Evolutionary conservation across 345 rosid species (phyloP).

Genomic region (Euphorbia peplus): DNA sequence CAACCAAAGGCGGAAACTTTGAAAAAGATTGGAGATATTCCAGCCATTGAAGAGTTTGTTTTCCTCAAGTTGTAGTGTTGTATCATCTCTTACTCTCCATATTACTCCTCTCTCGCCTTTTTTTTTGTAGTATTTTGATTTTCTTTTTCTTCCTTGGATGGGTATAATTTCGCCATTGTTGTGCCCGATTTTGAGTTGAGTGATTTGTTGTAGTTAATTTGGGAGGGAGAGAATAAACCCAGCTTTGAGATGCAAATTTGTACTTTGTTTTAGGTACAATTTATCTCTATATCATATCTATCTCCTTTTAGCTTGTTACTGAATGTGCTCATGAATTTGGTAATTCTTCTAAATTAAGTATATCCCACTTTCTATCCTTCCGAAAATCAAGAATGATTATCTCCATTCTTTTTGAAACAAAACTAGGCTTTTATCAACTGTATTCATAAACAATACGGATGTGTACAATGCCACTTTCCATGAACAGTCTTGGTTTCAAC

Average conservation of each 20-base stretch:
- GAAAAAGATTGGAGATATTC: conserved; percentile 23
- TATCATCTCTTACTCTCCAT: not conserved
- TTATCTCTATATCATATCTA: not conserved
- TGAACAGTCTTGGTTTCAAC: no score
- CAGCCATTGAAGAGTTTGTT: conserved; percentile 30
- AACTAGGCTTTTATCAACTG: no score
- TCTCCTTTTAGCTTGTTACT: not conserved
- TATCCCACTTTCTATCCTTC: no score
- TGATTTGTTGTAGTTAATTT: conserved; percentile 13
- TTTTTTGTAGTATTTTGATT: no score
- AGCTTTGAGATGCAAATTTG: not conserved
- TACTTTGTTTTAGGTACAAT: not conserved
- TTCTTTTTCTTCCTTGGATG: not conserved
- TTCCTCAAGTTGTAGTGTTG: conserved; percentile 27
- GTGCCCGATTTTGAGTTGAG: conserved; percentile 27
- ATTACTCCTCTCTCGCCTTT: not conserved
- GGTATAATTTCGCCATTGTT: conserved; percentile 11
- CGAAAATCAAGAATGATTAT: no score
- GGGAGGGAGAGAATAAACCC: conserved; percentile 23
- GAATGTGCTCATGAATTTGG: no score
- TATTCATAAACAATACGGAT: no score
- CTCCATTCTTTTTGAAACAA: no score
- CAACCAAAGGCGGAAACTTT: conserved; percentile 15
- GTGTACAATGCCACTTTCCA: no score
- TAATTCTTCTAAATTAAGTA: no score